Evolutionary conservation across 306 rosid species (phyloP).

Genomic region (Arachis hypogaea): DNA sequence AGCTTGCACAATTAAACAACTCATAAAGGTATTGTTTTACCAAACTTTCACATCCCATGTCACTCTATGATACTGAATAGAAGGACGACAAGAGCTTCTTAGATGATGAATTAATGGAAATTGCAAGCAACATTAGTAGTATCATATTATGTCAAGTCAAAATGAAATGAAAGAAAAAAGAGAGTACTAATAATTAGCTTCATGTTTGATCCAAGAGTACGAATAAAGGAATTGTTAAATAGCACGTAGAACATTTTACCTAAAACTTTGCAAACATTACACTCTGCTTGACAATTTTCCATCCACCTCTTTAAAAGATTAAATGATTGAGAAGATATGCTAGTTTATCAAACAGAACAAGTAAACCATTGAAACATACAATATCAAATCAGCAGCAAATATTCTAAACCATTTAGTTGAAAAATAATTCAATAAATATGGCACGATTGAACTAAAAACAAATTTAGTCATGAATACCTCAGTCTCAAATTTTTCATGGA

Average conservation of each 20-base stretch:
- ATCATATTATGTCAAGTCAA: too few relatives aligned
- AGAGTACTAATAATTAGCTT: too few relatives aligned
- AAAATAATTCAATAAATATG: constrained; percentile 1
- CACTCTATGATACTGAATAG: too few relatives aligned
- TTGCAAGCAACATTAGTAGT: too few relatives aligned
- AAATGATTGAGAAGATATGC: constrained; percentile 1
- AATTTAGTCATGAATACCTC: constrained; percentile 57
- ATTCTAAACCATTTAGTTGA: constrained; percentile 16
- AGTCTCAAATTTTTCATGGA: constrained; percentile 77
- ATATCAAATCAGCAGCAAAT: constrained; percentile 15
- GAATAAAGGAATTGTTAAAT: too few relatives aligned
- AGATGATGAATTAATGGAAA: too few relatives aligned
- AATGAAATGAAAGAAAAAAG: too few relatives aligned
- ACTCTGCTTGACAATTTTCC: neutral
- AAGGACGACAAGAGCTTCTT: too few relatives aligned
- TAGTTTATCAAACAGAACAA: constrained; percentile 16
- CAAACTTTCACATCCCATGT: too few relatives aligned
- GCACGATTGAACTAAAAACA: constrained; percentile 25
- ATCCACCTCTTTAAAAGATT: neutral
- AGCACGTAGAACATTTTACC: neutral
- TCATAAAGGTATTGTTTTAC: too few relatives aligned
- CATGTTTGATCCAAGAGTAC: too few relatives aligned
- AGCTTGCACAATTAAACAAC: too few relatives aligned
- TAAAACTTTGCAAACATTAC: neutral
- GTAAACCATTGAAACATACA: neutral